phyloP scores from a whole-genome alignment of 805 yeast genomes.

The Kodamaea hsintzibuensis region DNA sequence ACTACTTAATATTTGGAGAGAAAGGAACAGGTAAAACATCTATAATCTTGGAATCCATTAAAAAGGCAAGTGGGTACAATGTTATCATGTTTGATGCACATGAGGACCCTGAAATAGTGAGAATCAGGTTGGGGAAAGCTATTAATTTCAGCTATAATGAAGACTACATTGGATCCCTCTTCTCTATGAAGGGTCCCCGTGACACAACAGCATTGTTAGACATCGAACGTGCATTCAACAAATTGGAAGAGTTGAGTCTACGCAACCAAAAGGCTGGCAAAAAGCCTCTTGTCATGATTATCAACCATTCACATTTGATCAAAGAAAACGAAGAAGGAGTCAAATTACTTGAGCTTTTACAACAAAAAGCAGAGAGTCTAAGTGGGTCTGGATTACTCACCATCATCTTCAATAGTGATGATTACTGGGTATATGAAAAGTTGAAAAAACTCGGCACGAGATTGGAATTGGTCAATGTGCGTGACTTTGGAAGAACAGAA shows the following conservation, averaged over 20 bases:
- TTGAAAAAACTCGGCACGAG: slow-evolving; percentile 71
- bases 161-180: slow-evolving; percentile 80
- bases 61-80: slow-evolving; percentile 58
- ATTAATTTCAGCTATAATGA: slow-evolving; percentile 72
- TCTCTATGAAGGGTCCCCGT: slow-evolving; percentile 80
- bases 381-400: slow-evolving; percentile 73
- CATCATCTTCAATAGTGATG: slow-evolving; percentile 76
- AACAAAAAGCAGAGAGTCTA: slow-evolving; percentile 79
- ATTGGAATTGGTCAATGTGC: slow-evolving; percentile 67
- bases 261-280: slow-evolving; percentile 38
- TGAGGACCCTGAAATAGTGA: slow-evolving; percentile 79
- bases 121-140: slow-evolving; percentile 75
- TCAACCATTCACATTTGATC: slow-evolving; percentile 74
- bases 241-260: slow-evolving; percentile 72
- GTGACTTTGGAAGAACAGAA: slow-evolving; percentile 58
- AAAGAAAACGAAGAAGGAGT: slow-evolving; percentile 74
- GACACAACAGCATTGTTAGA: slow-evolving; percentile 81
- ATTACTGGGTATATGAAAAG: slow-evolving; percentile 84
- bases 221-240: slow-evolving; percentile 78
- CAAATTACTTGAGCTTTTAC: slow-evolving; percentile 69
- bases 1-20: slow-evolving; percentile 74
- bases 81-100: slow-evolving; percentile 80
- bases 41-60: slow-evolving; percentile 68
- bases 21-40: slow-evolving; percentile 88
- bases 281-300: slow-evolving; percentile 65